Conservation (phyloP, 2,329 filamentous ascomycete genomes). For the Claviceps maximensis region DNA sequence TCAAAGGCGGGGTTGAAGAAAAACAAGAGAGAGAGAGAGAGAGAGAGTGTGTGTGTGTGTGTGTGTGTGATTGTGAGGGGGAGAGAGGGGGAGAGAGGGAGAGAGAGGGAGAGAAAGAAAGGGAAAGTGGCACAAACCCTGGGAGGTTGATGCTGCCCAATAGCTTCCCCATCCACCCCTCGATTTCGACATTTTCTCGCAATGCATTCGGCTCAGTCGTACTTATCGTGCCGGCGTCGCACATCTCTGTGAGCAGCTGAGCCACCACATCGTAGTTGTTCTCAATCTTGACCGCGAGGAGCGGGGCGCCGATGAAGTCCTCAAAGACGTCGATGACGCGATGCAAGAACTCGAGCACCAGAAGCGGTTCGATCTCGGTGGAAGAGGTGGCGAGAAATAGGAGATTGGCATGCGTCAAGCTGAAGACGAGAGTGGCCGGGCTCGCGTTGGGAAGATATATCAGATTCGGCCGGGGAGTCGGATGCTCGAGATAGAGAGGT, state of each 20-base stretch:
- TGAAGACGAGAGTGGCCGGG: slow-evolving; percentile 81
- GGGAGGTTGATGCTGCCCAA: slow-evolving; percentile 78
- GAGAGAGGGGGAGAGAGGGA: too few relatives aligned
- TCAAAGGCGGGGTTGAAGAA: too few relatives aligned
- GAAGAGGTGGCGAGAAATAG: slow-evolving; percentile 78
- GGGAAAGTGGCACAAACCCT: slow-evolving; percentile 36
- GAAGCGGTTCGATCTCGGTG: slow-evolving; percentile 73
- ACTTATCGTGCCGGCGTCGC: slow-evolving; percentile 77
- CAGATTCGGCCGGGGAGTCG: slow-evolving; percentile 68
- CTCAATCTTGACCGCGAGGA: slow-evolving; percentile 79
- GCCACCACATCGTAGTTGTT: slow-evolving; percentile 85
- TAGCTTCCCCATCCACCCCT: slow-evolving; percentile 78
- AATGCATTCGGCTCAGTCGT: slow-evolving; percentile 91
- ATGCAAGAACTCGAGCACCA: slow-evolving; percentile 89
- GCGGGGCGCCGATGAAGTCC: slow-evolving; percentile 80
- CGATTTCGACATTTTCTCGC: slow-evolving; percentile 81
- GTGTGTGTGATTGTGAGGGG: too few relatives aligned
- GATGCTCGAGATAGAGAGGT: slow-evolving; percentile 74
- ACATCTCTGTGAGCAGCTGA: slow-evolving; percentile 90
- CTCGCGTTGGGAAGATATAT: slow-evolving; percentile 72
- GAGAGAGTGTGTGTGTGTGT: too few relatives aligned
- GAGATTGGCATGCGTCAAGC: slow-evolving; percentile 72
- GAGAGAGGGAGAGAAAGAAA: neutral
- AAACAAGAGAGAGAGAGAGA: neutral
- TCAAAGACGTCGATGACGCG: slow-evolving; percentile 84